Conservation (phyloP, 2,329 filamentous ascomycete genomes). For the Fusarium pilosicola region DNA sequence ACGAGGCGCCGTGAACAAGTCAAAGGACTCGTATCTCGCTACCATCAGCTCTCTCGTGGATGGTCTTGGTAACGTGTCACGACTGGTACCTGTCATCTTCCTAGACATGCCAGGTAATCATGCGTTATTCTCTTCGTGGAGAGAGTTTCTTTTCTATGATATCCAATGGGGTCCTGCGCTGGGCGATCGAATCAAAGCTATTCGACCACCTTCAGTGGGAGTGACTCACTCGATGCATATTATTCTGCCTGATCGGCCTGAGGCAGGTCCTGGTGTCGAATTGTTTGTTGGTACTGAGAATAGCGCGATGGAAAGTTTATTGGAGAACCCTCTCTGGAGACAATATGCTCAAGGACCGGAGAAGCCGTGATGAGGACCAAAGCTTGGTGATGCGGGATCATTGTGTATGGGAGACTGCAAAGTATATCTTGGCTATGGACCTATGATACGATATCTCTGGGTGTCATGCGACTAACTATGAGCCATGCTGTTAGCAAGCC, state of each 20-base stretch:
- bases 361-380: background rate
- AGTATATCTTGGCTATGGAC: rapidly evolving
- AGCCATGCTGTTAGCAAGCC: no score
- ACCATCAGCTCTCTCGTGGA: background rate
- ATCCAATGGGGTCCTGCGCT: constrained; percentile 11
- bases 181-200: background rate
- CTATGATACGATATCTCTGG: background rate
- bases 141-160: constrained; percentile 16
- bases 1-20: constrained; percentile 9
- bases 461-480: no score
- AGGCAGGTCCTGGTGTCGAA: constrained; percentile 4
- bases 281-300: constrained; percentile 10
- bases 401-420: no score
- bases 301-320: background rate
- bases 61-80: background rate
- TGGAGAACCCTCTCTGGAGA: background rate
- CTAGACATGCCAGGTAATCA: constrained; percentile 15
- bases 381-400: rapidly evolving
- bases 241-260: background rate
- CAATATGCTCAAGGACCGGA: background rate
- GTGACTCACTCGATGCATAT: constrained; percentile 16
- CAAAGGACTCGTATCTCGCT: background rate
- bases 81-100: background rate
- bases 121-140: constrained; percentile 7
- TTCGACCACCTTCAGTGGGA: background rate